Base-by-base conservation (phyloP, 2,329 filamentous ascomycete species). In the Talaromyces sp. region DNA sequence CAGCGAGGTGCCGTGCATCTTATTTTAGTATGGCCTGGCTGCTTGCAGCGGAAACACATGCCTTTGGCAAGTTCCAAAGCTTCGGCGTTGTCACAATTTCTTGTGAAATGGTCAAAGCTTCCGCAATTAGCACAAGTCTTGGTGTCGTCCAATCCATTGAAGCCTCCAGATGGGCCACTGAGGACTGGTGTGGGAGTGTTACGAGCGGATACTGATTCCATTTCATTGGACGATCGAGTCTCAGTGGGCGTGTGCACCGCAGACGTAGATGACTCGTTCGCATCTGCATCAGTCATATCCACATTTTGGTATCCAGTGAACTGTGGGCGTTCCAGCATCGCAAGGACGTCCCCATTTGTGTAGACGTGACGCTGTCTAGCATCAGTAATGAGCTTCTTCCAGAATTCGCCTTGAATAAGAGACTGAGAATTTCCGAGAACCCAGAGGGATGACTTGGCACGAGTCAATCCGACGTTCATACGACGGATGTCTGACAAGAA, bases 401-500 rank as follows among this genome's bases (percentile, higher is more conserved):
- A 99, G 76, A 92, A 97, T 71, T 95, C 86, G 64, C 95, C 95
- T 72, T 96, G 90, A 25, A 89, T 82, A 59, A 99, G 83, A 37
- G 93, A 92, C 63, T 89, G 84, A 0, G 95, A 95, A 76, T 98
- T 96, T 68, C 95, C 95, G 28, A 99, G 83, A 63, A 99, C 93
- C 91, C 93, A 99, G 9, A 99, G 83, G 37, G 93, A 97, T 9
- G 91, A 96, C 76, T 96, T 97, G 5, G 95, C 96, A 81, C 95
- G 89, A 23, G 95, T 99, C 64, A 99, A 82, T 79, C 95, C 95
- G 71, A 99, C 95, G 76, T 99, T 99, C 96, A 99, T 98, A 83
- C 95, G 93, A 64, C 95, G 88, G 72, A 99, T 96, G 75, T 99
- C 95, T 61, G 91, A 90, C 84, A 99, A 89, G 86, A 99, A 99